Evolutionary conservation across 2,329 filamentous ascomycete species (phyloP), one percentile per base, ranked within the genome.

Genomic region (Trichophyton verrucosum): DNA sequence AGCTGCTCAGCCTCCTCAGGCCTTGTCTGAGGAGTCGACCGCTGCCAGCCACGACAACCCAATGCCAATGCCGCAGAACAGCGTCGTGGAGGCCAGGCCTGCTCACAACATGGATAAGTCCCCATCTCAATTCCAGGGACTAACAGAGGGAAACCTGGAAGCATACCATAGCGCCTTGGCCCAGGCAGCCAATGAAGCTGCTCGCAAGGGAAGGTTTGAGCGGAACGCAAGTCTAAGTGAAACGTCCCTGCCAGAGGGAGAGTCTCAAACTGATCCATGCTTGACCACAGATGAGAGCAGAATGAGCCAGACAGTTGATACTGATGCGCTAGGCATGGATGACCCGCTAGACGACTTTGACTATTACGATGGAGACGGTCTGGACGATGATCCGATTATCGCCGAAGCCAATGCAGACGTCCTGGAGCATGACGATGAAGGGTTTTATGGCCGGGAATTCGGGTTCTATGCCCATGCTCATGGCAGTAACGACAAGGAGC

Each of bases 361-460:
- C 55, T 82, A 82, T 60, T 80, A 82, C 65, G 83, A 86, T 62
- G 82, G 86, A 65, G 82, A 84, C 62, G 84, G 86, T 51, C 80
- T 88, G 58, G 88, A 89, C 62, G 91, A 97, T 65, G 91, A 96
- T 67, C 85, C 86, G 36, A 94, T 97, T 67, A 95, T 99, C 63
- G 92, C 91, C 0, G 94, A 91, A 61, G 94, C 94, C 3, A 99
- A 99, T 67, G 91, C 92, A 0, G 91, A 94, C 71, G 94, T 88
- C 1, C 79, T 99, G 6, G 92, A 94, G 53, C 91, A 90, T 66
- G 94, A 99, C 69, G 86, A 86, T 5, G 92, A 96, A 65, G 92
- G 90, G 0, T 95, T 94, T 77, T 99, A 99, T 69, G 94, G 94
- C 0, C 87, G 91, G 66, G 94, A 99, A 71, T 99, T 99, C 69